phyloP scores from a whole-genome alignment of 208 protist genomes.

The Kentomonas sorsogonicus region DNA sequence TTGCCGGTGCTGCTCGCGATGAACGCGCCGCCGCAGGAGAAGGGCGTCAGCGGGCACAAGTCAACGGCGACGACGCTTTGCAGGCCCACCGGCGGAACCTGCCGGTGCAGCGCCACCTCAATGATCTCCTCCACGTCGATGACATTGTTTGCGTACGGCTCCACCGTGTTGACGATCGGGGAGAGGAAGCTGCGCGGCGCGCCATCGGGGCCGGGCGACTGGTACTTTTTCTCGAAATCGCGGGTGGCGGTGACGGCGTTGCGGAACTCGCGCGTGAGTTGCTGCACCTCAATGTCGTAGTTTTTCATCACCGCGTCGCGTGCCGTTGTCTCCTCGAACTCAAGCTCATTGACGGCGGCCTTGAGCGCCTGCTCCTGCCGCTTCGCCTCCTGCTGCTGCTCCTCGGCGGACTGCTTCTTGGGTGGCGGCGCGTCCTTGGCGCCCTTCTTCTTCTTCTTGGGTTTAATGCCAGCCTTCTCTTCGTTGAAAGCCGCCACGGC shows the following conservation, averaged over 20 bases:
- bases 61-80: constrained; percentile 80
- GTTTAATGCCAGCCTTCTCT: constrained; percentile 25
- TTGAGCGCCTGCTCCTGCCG: constrained; percentile 48
- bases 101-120: constrained; percentile 41
- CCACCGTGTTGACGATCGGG: constrained; percentile 44
- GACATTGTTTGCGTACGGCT: constrained; percentile 63
- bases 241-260: constrained; percentile 43
- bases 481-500: constrained; percentile 27
- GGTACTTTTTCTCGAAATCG: constrained; percentile 68
- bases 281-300: constrained; percentile 52
- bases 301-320: constrained; percentile 39
- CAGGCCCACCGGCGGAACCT: constrained; percentile 44
- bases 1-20: constrained; percentile 81
- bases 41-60: constrained; percentile 65
- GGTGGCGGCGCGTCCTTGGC: constrained; percentile 22
- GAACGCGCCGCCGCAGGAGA: constrained; percentile 53
- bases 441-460: constrained; percentile 48
- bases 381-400: constrained; percentile 45
- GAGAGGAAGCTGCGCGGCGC: constrained; percentile 52
- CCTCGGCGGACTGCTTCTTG: constrained; percentile 48
- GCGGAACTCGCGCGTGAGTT: constrained; percentile 52
- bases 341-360: constrained; percentile 35
- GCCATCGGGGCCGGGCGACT: constrained; percentile 17
- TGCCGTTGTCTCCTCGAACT: constrained; percentile 43
- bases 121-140: constrained; percentile 69